Base-by-base conservation (phyloP, 495 filamentous ascomycete genomes). In the Penicillium mononematosum region DNA sequence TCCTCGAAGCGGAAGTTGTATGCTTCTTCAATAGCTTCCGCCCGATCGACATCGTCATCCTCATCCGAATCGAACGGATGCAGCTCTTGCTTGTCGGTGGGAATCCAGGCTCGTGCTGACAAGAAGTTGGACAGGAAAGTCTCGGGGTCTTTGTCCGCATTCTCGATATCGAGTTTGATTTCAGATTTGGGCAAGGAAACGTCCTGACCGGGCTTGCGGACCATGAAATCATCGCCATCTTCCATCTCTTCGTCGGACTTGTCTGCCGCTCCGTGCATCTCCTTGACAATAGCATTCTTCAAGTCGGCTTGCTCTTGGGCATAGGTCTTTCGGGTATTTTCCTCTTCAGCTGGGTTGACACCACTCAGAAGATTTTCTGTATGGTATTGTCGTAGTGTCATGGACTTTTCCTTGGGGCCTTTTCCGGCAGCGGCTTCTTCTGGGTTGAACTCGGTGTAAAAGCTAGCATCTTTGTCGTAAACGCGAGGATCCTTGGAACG, bases 1-100 rank as follows among this genome's bases (percentile, higher is more conserved):
- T 98, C 88, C 65, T 98, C 94, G 64, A 98, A 98, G 24, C 94
- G 88, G 71, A 96, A 77, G 71, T 98, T 98, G 76, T 95, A 98
- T n/a, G 91, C 92, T 52, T 87, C 81, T 69, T 98, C 94, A 61
- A 91, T 92, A 27, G 83, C 83, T 25, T 98, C 94, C 34, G 93
- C 92, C 25, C 85, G 81, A 14, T 84, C 78, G 47, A 92, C 88
- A 29, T 92, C 88, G 50, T 93, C 89, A 20, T 88, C 89, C 52
- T 97, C 94, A 61, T 98, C 94, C 0, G 91, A 95, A 56, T 97
- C 91, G 51, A 98, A 87, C 8, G 91, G 88, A 48, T 88, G 75
- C 62, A 86, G 88, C 10, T 74, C 72, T 25, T 83, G 77, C 22
- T 68, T 75, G 17, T 70, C 81, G 10, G 82, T 78, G 9, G 89